Evolutionary conservation across 352 stramenopile species (phyloP).

Genomic region (Phytopythium litorale): DNA sequence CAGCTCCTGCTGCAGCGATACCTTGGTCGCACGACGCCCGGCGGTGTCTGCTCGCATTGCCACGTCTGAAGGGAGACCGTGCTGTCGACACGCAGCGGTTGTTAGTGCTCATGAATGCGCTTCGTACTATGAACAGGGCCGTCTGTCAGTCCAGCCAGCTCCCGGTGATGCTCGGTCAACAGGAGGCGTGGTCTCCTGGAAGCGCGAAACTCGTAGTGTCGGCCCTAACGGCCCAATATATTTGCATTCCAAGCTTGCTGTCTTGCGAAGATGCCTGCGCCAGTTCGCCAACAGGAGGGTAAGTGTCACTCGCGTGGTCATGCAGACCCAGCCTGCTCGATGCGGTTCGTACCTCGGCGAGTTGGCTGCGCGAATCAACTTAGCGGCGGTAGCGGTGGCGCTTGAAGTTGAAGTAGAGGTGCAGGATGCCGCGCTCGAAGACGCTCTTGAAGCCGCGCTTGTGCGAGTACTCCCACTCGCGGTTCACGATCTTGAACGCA

Average conservation of each 20-base stretch:
- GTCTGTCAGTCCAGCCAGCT: background rate
- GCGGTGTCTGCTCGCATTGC: slow-evolving; percentile 19
- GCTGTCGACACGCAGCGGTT: background rate
- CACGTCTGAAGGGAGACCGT: slow-evolving; percentile 5
- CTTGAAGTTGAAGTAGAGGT: slow-evolving; percentile 99
- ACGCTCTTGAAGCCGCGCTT: slow-evolving; percentile 98
- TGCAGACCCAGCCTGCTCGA: background rate
- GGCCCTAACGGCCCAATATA: slow-evolving; percentile 7
- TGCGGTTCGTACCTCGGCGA: background rate
- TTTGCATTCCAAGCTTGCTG: slow-evolving; percentile 2
- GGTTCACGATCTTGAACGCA: slow-evolving; percentile 99
- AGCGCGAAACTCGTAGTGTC: background rate
- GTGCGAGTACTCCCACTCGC: slow-evolving; percentile 97
- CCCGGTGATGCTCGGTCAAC: background rate
- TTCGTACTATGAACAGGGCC: background rate
- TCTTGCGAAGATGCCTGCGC: background rate
- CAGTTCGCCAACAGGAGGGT: background rate
- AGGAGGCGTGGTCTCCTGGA: background rate
- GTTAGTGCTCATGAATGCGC: background rate
- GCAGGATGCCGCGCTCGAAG: slow-evolving; percentile 98
- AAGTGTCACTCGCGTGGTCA: background rate
- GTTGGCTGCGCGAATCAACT: too few relatives aligned
- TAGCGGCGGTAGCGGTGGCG: slow-evolving; percentile 96
- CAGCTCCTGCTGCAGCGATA: slow-evolving; percentile 59
- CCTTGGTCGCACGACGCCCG: slow-evolving; percentile 19